Percentiles rank a stretch among this genome's conserved stretches.
These are phyloP conservation scores for Phoenix dactylifera DNA, from an alignment of 176 grass and related monocot species.

Conservation along the genomic window DNA sequence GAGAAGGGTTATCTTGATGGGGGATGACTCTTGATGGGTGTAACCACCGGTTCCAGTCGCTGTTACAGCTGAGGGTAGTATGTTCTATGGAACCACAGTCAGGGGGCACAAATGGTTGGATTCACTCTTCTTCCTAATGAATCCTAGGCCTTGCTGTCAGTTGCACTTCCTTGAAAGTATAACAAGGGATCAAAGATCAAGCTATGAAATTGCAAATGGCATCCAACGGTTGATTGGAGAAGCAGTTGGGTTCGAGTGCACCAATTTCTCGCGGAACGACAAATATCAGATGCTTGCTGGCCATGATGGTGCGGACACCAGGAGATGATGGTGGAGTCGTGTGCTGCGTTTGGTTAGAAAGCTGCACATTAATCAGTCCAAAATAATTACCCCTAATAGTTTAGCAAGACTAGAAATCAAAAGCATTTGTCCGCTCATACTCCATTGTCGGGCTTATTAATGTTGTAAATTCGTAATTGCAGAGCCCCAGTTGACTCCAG, in stretches of 20 bases:
- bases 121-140: constrained; percentile 13
- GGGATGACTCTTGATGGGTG: too few species aligned
- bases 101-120: constrained; percentile 6
- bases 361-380: too few species aligned
- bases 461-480: too few species aligned
- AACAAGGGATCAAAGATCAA: too few species aligned
- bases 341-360: too few species aligned
- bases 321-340: neutral
- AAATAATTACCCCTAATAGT: too few species aligned
- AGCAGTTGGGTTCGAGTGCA: constrained; percentile 2
- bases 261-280: constrained; percentile 5
- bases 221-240: neutral
- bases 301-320: neutral
- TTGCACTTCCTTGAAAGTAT: neutral
- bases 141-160: neutral
- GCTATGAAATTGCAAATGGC: too few species aligned
- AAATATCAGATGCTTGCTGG: constrained; percentile 6
- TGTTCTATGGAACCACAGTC: constrained; percentile 12
- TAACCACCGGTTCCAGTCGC: constrained; percentile 5
- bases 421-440: too few species aligned
- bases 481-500: too few species aligned
- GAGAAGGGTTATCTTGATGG: too few species aligned
- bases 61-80: neutral
- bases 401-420: too few species aligned
- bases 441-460: too few species aligned